These are phyloP conservation scores for Penicillium sp. DNA, from an alignment of 2,329 filamentous ascomycete species.

Conservation along the genomic window DNA sequence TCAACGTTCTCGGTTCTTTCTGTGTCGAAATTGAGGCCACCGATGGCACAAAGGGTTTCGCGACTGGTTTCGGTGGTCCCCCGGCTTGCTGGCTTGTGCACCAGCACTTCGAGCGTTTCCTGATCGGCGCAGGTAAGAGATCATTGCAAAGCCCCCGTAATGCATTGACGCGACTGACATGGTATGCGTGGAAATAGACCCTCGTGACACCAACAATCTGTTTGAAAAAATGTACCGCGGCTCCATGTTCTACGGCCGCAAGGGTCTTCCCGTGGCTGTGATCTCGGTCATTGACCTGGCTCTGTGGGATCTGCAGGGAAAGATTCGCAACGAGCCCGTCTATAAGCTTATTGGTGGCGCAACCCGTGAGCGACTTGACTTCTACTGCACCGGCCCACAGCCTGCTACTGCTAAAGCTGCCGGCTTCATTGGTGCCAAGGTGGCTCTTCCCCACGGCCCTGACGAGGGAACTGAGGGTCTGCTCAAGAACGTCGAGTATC, in stretches of 20 bases:
- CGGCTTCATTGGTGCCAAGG: constrained; percentile 91
- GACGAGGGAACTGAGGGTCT: constrained; percentile 83
- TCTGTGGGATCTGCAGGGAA: constrained; percentile 89
- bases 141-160: background rate
- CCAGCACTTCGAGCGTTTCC: constrained; percentile 90
- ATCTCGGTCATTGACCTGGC: constrained; percentile 95
- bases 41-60: constrained; percentile 91
- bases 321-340: constrained; percentile 88
- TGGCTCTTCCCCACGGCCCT: constrained; percentile 85
- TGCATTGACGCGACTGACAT: background rate
- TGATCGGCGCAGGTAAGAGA: constrained; percentile 71
- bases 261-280: constrained; percentile 85
- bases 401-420: constrained; percentile 78
- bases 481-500: constrained; percentile 86
- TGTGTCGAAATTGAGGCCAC: constrained; percentile 85
- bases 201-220: constrained; percentile 85
- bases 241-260: constrained; percentile 96
- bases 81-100: constrained; percentile 93
- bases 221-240: constrained; percentile 97
- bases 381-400: constrained; percentile 93
- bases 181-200: constrained; percentile 58
- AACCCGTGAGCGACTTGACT: constrained; percentile 80
- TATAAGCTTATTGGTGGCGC: constrained; percentile 93
- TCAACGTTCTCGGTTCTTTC: constrained; percentile 93
- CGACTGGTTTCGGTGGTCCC: constrained; percentile 90